Evolutionary conservation across 306 rosid species (phyloP), one percentile per base, ranked within the genome.

Genomic region (Trifolium pratense): DNA sequence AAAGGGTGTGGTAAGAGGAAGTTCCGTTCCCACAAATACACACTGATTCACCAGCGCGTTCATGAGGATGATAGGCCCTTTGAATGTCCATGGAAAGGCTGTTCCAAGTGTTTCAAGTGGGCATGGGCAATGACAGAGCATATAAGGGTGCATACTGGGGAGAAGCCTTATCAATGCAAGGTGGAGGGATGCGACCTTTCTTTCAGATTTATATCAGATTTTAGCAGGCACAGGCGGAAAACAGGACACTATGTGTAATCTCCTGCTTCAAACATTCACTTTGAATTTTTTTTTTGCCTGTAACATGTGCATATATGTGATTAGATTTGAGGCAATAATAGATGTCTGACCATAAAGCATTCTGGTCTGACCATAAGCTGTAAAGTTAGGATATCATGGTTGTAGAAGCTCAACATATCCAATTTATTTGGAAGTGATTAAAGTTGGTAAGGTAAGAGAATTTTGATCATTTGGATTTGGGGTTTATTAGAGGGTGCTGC

Each of bases 81-180:
- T 43, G 88, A 94, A 87, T 94, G 99, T 81, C 91, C 99, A 3
- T 94, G 99, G 99, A 77, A 91, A 84, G 99, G 99, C 76, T 94
- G 99, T 77, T 81, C 92, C 76, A 91, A 88, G 99, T 83, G 97
- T 9, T 94, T 94, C 89, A 94, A 94, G 82, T 94, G 99, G 99
- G 95, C 93, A 18, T 94, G 99, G 99, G 96, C 99, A 16, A 83
- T 96, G 82, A 94, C 97, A 1, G 99, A 94, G 91, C 99, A 94
- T 56, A 80, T 94, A 4, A 88, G 99, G 1, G 96, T 94, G 66
- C 99, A 94, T 87, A 94, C 99, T 0, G 99, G 99, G 69, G 99
- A 94, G 84, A 83, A 90, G 78, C 99, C 99, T 31, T 94, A 94
- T 80, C 71, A 82, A 63, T 94, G 99, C 87, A 87, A 88, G 82